Conservation (phyloP, 2,329 filamentous ascomycete genomes). For the Beauveria rudraprayagi region DNA sequence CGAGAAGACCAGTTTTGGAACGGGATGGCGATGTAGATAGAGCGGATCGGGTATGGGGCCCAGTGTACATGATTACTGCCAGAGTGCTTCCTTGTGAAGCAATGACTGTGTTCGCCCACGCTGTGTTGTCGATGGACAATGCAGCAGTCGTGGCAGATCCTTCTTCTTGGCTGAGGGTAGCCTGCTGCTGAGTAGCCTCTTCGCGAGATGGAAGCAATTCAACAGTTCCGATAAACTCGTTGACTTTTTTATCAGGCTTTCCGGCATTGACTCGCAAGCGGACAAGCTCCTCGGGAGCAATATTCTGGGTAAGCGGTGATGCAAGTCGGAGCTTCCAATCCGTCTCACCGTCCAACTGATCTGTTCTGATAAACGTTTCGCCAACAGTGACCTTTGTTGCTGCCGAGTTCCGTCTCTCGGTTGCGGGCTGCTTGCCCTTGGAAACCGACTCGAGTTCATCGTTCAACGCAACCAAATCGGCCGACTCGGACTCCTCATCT, state of each 20-base stretch:
- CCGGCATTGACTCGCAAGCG: constrained; percentile 68
- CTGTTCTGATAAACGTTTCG: constrained; percentile 94
- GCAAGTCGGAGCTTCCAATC: constrained; percentile 96
- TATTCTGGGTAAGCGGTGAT: constrained; percentile 74
- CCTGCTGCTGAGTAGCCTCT: constrained; percentile 37
- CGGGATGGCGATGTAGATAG: constrained; percentile 86
- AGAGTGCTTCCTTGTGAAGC: constrained; percentile 85
- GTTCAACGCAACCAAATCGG: constrained; percentile 35
- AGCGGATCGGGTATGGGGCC: constrained; percentile 85
- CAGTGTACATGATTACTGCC: constrained; percentile 89
- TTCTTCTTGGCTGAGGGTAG: constrained; percentile 24
- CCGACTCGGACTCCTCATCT: constrained; percentile 24
- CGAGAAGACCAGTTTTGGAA: constrained; percentile 87
- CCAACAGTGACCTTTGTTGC: constrained; percentile 45
- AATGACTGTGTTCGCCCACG: constrained; percentile 96
- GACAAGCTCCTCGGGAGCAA: constrained; percentile 64
- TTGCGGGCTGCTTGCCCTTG: constrained; percentile 28
- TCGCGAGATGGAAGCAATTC: constrained; percentile 56
- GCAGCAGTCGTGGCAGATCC: constrained; percentile 52
- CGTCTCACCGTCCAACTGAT: constrained; percentile 94
- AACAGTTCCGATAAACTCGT: constrained; percentile 87
- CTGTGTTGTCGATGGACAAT: constrained; percentile 91
- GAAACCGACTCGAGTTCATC: constrained; percentile 23
- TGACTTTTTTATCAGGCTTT: constrained; percentile 87
- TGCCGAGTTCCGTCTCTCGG: constrained; percentile 19